Percentiles rank a stretch among this genome's conserved stretches.
Conservation (phyloP, 805 yeast species). For the Clavispora santaluciae region DNA sequence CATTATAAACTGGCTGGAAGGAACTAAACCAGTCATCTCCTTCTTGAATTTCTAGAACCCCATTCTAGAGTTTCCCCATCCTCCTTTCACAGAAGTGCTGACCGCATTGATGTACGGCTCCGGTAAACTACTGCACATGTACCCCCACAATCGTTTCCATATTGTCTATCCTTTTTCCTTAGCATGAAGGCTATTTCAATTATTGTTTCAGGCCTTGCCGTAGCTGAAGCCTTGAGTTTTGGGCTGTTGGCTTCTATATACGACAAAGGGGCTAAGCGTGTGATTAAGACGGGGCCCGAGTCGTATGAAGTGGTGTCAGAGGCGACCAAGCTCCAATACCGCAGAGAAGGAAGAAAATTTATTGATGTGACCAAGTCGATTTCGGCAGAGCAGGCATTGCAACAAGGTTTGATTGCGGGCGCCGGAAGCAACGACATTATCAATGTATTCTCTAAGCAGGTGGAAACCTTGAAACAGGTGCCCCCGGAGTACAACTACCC, state of each 20-base stretch:
- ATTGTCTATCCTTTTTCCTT: background rate
- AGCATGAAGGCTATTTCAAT: slow-evolving; percentile 1
- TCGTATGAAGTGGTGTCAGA: slow-evolving; percentile 32
- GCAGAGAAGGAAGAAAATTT: slow-evolving; percentile 46
- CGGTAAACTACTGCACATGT: background rate
- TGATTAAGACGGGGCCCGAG: slow-evolving; percentile 34
- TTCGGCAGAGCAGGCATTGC: slow-evolving; percentile 32
- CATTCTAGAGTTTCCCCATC: no score
- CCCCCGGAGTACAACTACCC: slow-evolving; percentile 52
- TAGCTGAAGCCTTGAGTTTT: slow-evolving; percentile 10
- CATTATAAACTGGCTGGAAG: no score
- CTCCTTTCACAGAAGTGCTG: no score
- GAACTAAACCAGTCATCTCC: no score
- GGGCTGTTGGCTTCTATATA: slow-evolving; percentile 2
- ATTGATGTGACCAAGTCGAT: slow-evolving; percentile 59
- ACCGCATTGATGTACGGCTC: no score
- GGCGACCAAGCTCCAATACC: slow-evolving; percentile 28
- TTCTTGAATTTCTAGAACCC: no score
- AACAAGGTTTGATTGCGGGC: slow-evolving; percentile 19
- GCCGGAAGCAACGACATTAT: slow-evolving; percentile 13
- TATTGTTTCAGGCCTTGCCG: slow-evolving; percentile 1
- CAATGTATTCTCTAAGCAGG: slow-evolving; percentile 23
- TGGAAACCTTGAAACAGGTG: slow-evolving; percentile 17
- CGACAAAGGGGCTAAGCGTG: slow-evolving; percentile 10
- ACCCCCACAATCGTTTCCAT: background rate